Evolutionary conservation across 148 eudicot genomes (phyloP), one percentile per base, ranked within the genome.

Genomic region (Rhododendron henanense): DNA sequence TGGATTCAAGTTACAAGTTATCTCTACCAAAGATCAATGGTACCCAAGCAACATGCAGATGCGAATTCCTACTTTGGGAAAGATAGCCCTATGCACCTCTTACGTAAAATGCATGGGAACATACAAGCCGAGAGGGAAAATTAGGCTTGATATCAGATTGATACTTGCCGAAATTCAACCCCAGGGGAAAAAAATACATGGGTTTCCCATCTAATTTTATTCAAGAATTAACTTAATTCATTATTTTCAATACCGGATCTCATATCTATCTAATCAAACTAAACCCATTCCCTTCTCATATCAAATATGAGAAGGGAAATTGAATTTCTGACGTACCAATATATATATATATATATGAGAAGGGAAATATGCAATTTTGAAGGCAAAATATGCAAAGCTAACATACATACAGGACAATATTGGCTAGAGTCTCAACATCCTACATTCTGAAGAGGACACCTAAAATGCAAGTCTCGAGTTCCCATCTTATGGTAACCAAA

Each of bases 391-490:
- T 15, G 39, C 37, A 50, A 79, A 79, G 21, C 23, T 51, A n/a
- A 15, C 31, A 28, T 79, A 50, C 10, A 79, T 48, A 48, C 33
- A 15, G 61, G 81, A 31, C 21, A 33, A 79, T 14, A 28, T 51
- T 35, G 41, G 37, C 45, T 74, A 74, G 53, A n/a, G 16, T 63
- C 35, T 44, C 31, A n/a, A 59, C 50, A 61, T 59, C 85, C 71
- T 28, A 83, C 48, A 65, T 83, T 69, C 78, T 10, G 25, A 25
- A 83, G 85, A 41, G 28, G 59, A 73, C 57, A 28, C 78, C 41
- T 47, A 83, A 67, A 9, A 67, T 48, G 85, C 78, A 83, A 63
- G 75, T 61, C 65, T 21, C 79, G 41, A 47, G 16, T 73, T 71
- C 37, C 79, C 85, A 73, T 71, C 79, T 31, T 15, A 31, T 31